Evolutionary conservation across 371 early-diverging fungal genomes (phyloP).

Genomic region (Saksenaea vasiformis): DNA sequence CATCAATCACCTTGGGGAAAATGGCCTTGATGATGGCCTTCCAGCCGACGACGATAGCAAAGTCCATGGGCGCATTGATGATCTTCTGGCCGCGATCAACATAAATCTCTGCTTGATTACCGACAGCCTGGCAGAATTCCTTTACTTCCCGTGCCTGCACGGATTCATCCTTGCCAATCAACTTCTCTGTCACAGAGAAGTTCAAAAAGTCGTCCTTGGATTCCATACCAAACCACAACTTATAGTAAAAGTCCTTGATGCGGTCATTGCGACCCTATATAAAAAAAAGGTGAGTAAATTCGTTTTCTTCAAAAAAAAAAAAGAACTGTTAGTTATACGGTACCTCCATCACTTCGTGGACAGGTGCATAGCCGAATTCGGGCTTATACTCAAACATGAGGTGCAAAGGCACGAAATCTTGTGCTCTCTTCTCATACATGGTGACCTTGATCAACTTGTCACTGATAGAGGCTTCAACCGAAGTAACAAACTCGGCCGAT

Average conservation of each 20-base stretch:
- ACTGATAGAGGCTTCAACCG: constrained; percentile 63
- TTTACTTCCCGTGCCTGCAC: constrained; percentile 68
- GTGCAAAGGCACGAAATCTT: constrained; percentile 69
- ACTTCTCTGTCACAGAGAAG: constrained; percentile 58
- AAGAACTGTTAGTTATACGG: constrained; percentile 11
- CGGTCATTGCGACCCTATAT: constrained; percentile 82
- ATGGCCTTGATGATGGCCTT: constrained; percentile 91
- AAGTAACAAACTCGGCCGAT: constrained; percentile 56
- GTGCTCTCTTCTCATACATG: constrained; percentile 73
- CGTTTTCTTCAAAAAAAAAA: background rate
- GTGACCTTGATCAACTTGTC: constrained; percentile 71
- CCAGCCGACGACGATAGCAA: constrained; percentile 95
- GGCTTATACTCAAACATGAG: constrained; percentile 84
- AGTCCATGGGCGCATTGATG: constrained; percentile 90
- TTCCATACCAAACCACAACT: constrained; percentile 81
- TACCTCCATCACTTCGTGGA: constrained; percentile 90
- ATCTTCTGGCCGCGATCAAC: constrained; percentile 65
- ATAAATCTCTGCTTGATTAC: constrained; percentile 91
- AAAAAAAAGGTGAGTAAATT: constrained; percentile 6
- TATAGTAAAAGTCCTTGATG: constrained; percentile 91
- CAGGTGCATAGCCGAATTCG: constrained; percentile 77
- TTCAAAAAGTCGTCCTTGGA: constrained; percentile 54
- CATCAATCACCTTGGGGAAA: constrained; percentile 93
- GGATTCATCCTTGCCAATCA: constrained; percentile 65
- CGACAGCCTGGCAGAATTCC: constrained; percentile 87